Conservation (phyloP, 352 stramenopile genomes). For the Phytophthora tentaculata region DNA sequence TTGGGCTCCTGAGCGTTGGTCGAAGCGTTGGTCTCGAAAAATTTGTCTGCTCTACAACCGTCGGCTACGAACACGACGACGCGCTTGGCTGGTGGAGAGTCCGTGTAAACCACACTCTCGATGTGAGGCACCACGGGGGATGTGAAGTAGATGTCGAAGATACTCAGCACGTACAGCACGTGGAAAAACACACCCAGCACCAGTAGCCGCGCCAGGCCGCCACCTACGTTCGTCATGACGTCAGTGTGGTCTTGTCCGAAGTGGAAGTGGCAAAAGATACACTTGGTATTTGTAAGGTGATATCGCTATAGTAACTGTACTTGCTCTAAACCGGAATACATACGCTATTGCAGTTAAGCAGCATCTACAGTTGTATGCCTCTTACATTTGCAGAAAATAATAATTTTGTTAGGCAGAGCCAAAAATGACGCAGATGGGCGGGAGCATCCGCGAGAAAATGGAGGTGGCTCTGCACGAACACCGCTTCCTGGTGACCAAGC, state of each 20-base stretch:
- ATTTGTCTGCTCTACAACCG: conserved; percentile 84
- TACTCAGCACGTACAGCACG: conserved; percentile 85
- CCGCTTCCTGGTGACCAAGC: conserved; percentile 84
- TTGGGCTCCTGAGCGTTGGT: conserved; percentile 2
- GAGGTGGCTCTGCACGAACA: conserved; percentile 82
- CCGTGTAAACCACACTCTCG: conserved; percentile 51
- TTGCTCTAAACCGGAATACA: neutral
- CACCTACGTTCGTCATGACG: conserved; percentile 5
- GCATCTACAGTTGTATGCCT: too few species aligned
- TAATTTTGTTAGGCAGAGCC: neutral
- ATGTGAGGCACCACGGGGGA: conserved; percentile 80
- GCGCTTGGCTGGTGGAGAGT: conserved; percentile 56
- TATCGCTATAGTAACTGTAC: conserved; percentile 17
- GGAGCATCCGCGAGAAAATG: conserved; percentile 75
- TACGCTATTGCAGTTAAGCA: too few species aligned
- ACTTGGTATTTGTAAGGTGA: conserved; percentile 12
- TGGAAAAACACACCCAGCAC: conserved; percentile 83
- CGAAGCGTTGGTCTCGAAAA: conserved; percentile 69
- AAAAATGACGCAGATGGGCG: conserved; percentile 29
- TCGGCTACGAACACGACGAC: conserved; percentile 88
- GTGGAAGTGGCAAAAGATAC: conserved; percentile 14
- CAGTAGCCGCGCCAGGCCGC: conserved; percentile 45
- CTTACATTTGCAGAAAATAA: too few species aligned
- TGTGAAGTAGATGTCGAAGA: conserved; percentile 93
- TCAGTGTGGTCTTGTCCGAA: neutral